Conservation (phyloP, 257 asterid species). For the Hygrophila difformis region DNA sequence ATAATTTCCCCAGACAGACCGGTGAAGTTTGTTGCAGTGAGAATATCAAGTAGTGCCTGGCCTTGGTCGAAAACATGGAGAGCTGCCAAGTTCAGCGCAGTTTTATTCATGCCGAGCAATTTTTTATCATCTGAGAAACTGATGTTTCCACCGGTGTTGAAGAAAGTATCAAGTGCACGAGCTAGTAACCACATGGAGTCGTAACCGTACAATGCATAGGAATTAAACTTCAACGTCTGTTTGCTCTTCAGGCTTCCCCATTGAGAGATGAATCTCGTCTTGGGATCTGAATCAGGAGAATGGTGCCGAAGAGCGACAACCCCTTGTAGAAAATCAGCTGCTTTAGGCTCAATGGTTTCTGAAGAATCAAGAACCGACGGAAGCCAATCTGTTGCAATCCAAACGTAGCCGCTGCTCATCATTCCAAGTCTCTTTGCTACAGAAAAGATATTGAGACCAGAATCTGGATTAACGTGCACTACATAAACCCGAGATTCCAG, state of each 20-base stretch:
- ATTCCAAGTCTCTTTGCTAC: conserved; percentile 52
- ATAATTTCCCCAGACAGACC: conserved; percentile 44
- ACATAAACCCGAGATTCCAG: conserved; percentile 62
- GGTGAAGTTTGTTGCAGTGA: conserved; percentile 36
- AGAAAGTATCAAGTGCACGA: conserved; percentile 48
- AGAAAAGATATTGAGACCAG: conserved; percentile 43
- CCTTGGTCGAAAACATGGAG: conserved; percentile 61
- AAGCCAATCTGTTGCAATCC: conserved; percentile 84
- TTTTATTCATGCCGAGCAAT: conserved; percentile 27
- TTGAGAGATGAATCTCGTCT: conserved; percentile 29
- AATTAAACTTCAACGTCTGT: conserved; percentile 29
- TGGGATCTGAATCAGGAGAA: conserved; percentile 44
- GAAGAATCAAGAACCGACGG: conserved; percentile 43
- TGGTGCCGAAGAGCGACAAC: conserved; percentile 59
- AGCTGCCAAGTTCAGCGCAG: conserved; percentile 26
- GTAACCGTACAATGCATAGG: conserved; percentile 64
- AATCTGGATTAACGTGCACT: conserved; percentile 68
- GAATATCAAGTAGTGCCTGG: conserved; percentile 33
- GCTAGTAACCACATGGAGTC: conserved; percentile 68
- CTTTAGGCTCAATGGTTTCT: conserved; percentile 30
- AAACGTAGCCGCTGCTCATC: conserved; percentile 49
- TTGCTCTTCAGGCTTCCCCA: conserved; percentile 34
- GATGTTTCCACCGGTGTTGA: conserved; percentile 25
- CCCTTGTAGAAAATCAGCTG: conserved; percentile 49
- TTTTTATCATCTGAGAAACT: conserved; percentile 50